Percentiles rank a stretch among this genome's conserved stretches.
These are phyloP conservation scores for Arthrobotrys conoides DNA, from an alignment of 2,329 filamentous ascomycete genomes.

Conservation along the genomic window DNA sequence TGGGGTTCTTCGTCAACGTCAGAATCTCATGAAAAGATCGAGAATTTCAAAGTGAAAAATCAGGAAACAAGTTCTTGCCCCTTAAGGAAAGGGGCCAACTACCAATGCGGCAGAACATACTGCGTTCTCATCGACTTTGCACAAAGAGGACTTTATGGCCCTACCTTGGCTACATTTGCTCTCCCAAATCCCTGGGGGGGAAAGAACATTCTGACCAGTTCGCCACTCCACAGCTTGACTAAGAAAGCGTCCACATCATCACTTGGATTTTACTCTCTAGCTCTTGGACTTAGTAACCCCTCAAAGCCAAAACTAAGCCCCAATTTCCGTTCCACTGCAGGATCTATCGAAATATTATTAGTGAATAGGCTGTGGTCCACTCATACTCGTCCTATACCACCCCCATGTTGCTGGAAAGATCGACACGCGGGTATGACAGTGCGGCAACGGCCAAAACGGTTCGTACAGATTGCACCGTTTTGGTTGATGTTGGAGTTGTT, in stretches of 20 bases:
- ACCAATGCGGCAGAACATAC: conserved; percentile 22
- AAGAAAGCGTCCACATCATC: background rate
- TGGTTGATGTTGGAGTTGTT: conserved; percentile 29
- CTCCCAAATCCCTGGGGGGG: conserved; percentile 7
- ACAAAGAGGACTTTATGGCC: conserved; percentile 25
- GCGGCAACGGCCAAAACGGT: conserved; percentile 19
- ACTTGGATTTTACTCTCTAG: background rate
- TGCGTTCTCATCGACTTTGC: conserved; percentile 30
- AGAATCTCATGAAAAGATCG: background rate
- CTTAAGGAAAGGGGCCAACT: background rate
- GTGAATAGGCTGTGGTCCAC: conserved; percentile 22
- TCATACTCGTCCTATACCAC: conserved; percentile 13
- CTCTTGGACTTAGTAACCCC: background rate
- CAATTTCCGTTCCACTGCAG: background rate
- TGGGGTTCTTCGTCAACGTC: conserved; percentile 8
- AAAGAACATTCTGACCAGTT: background rate
- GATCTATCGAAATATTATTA: conserved; percentile 8
- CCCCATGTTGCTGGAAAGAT: conserved; percentile 32
- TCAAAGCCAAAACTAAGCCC: background rate
- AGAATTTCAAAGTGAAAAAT: background rate
- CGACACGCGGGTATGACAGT: background rate
- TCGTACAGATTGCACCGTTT: conserved; percentile 39
- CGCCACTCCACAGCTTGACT: background rate
- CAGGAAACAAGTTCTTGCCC: conserved; percentile 20
- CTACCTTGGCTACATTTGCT: background rate